Base-by-base conservation (phyloP, 2,329 filamentous ascomycete genomes). In the Daldinia sp. region DNA sequence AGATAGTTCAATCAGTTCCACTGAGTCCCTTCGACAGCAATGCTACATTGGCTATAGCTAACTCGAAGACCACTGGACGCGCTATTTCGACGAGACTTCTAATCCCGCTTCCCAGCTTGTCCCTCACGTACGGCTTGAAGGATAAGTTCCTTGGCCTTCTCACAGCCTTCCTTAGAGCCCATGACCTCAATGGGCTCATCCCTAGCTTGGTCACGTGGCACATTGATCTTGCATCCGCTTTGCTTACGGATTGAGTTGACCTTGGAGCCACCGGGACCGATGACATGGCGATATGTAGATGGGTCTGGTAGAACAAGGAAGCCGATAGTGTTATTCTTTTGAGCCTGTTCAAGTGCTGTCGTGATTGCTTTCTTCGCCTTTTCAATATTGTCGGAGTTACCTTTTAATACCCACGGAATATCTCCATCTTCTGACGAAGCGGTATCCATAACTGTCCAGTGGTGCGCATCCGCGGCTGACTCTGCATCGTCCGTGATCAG, bases 161-260 rank as follows among this genome's bases (percentile, higher is more conserved):
- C 93, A 41, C 97, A 89, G 12, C 93, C 93, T 15, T 93, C 92
- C 77, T 88, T 88, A 62, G 86, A 88, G 42, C 96, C 96, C 39
- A 91, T 85, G 75, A 99, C 92, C 83, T 97, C 93, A 78, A 99
- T 98, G 3, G 95, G 93, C 80, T 98, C 94, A 55, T 87, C 86
- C 71, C 83, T 84, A 51, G 83, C 84, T 80, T 97, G 92, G 76
- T 93, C 91, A 73, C 93, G 90, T 23, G 96, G 96, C 44, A 99
- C 95, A 72, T 94, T 94, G 78, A 99, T 97, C 82, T 92, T 94
- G 82, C 94, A 98, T 62, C 92, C 93, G 58, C 94, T 98, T 84
- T 96, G 90, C 83, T 93, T 93, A 74, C 96, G 90, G 78, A 99
- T 98, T 46, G 89, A 84, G 82, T 98, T 98, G 79, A 99, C 97